A percentile compares a stretch with the other conserved stretches of the same genome.
Conservation (phyloP, 2,329 filamentous ascomycete genomes). For the Diaporthe nobilis region DNA sequence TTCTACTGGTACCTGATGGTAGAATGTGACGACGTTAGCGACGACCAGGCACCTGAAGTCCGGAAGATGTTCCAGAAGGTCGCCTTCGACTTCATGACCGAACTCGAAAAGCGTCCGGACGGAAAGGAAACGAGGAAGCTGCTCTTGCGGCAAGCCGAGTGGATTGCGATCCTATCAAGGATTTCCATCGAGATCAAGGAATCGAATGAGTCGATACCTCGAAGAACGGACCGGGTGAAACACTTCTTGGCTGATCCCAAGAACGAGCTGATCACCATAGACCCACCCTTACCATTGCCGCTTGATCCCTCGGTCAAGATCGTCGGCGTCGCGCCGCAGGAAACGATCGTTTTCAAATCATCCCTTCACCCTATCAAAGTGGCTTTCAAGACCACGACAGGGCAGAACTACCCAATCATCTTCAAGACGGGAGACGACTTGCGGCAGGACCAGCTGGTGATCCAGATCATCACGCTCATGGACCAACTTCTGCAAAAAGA, state of each 20-base stretch:
- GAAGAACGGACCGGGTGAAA: conserved; percentile 88
- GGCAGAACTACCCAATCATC: conserved; percentile 88
- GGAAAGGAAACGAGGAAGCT: conserved; percentile 82
- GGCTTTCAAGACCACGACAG: conserved; percentile 85
- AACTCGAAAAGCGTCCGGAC: conserved; percentile 79
- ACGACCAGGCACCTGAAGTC: conserved; percentile 80
- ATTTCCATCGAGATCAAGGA: conserved; percentile 91
- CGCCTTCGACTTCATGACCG: conserved; percentile 95
- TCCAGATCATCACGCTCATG: conserved; percentile 98
- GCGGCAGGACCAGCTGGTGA: conserved; percentile 95
- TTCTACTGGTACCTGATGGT: conserved; percentile 99
- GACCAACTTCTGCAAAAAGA: conserved; percentile 95
- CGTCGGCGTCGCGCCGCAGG: conserved; percentile 84
- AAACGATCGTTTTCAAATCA: conserved; percentile 95
- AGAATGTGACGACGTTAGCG: conserved; percentile 89
- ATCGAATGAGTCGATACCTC: conserved; percentile 81
- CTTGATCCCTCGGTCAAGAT: conserved; percentile 88
- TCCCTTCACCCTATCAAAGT: conserved; percentile 92
- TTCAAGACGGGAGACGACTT: conserved; percentile 99
- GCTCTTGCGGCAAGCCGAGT: conserved; percentile 88
- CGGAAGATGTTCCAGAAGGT: conserved; percentile 92
- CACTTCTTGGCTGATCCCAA: conserved; percentile 88
- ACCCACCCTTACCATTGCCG: conserved; percentile 88
- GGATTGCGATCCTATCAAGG: conserved; percentile 88
- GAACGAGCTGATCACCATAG: conserved; percentile 87